Evolutionary conservation across 768 basidiomycete genomes (phyloP), one percentile per base, ranked within the genome.

Genomic region (Phlebiopsis gigantea): DNA sequence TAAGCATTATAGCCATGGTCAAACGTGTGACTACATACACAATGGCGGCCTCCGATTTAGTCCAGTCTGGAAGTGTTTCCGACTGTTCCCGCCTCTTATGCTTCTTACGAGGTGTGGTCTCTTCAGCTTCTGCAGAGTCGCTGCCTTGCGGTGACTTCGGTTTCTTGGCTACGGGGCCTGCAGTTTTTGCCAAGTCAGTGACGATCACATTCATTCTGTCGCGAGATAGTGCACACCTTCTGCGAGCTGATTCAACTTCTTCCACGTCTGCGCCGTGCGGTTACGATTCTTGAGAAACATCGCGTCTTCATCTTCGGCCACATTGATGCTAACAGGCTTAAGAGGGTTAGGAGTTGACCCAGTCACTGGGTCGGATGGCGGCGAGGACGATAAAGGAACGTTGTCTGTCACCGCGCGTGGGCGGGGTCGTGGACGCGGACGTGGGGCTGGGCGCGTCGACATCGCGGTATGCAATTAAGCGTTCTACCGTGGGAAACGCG

Each of bases 231-330:
- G 5, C 75, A 51, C 60, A 88, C 89, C 78, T 68, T 81, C 81
- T 45, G 76, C 77, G 14, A 78, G 69, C 65, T 80, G 72, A 24
- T 83, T 78, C 42, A 91, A 67, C 56, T 76, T 77, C 65, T 75
- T 80, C 85, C 88, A 89, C 2, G 77, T 72, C 51, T 77, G 71
- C 4, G 73, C 66, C 4, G 80, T 80, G 50, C 87, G 75, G 57
- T 78, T 78, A 44, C 71, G 74, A 66, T 90, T 92, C 49, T 79
- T 79, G 63, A 90, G 79, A 62, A 90, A 91, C 68, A 81, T 73
- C 15, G 79, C 81, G 67, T 91, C 88, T 49, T 81, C 81, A 56
- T 89, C 69, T 47, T 71, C 68, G 19, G 68, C 60, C 41, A 54
- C 58, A 30, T 53, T 51, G 51, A 61, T 55, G 10, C 34, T 30